Conservation (phyloP, 1,139 yeast species). For the Saccharomyces hybrid region DNA sequence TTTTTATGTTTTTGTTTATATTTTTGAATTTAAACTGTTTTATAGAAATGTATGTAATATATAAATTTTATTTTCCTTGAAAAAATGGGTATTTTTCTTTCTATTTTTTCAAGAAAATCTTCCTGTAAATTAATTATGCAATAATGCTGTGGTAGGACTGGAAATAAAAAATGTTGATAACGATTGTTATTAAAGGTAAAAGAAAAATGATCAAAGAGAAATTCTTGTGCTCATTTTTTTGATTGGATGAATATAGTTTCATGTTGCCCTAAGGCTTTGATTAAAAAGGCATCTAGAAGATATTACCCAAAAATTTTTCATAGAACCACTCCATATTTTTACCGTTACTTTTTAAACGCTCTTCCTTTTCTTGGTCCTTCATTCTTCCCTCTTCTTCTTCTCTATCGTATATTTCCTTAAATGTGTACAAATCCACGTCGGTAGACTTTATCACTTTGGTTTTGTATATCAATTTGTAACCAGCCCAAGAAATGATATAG, state of each 20-base stretch:
- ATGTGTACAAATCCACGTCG: conserved; percentile 59
- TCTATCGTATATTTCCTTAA: conserved; percentile 58
- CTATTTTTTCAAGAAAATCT: background rate
- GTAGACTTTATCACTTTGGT: conserved; percentile 45
- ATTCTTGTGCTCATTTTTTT: background rate
- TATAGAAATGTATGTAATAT: background rate
- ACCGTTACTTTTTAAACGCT: conserved; percentile 38
- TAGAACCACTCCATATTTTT: conserved; percentile 44
- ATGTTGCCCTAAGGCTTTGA: background rate
- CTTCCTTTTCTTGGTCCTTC: conserved; percentile 36
- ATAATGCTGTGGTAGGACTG: background rate
- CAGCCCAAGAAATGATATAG: conserved; percentile 46
- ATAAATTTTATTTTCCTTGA: background rate
- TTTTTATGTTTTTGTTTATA: background rate
- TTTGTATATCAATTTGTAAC: conserved; percentile 51
- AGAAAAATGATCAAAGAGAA: background rate
- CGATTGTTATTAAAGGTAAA: background rate
- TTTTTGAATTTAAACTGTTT: background rate
- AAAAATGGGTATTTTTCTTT: background rate
- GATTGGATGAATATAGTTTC: background rate
- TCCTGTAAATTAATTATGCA: background rate
- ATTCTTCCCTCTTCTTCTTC: conserved; percentile 53
- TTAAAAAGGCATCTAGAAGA: conserved; percentile 33
- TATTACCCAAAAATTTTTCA: conserved; percentile 49
- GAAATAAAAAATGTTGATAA: background rate